phyloP scores from a whole-genome alignment of 1,284 basidiomycete genomes.

The Jaminaea rosea region DNA sequence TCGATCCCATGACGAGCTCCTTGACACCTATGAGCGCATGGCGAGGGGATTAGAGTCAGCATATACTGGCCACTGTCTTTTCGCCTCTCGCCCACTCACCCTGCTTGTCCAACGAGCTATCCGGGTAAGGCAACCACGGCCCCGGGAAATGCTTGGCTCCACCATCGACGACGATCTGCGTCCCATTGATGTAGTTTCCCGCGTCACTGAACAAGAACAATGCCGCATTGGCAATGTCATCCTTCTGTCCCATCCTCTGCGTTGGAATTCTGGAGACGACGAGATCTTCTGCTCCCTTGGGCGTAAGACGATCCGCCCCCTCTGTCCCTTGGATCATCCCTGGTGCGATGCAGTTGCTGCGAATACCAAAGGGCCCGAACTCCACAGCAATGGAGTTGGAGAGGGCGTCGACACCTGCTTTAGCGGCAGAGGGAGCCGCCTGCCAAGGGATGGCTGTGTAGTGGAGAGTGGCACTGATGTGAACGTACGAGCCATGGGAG shows the following conservation, averaged over 20 bases:
- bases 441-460: conserved; percentile 82
- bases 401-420: conserved; percentile 84
- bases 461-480: conserved; percentile 84
- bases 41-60: conserved; percentile 2
- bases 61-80: neutral
- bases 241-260: conserved; percentile 48
- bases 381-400: conserved; percentile 68
- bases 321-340: conserved; percentile 76
- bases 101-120: conserved; percentile 28
- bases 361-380: conserved; percentile 57
- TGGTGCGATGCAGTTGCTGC: conserved; percentile 84
- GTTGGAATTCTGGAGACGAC: conserved; percentile 29
- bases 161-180: conserved; percentile 34
- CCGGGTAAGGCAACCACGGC: conserved; percentile 40
- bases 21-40: no score
- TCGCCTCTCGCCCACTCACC: no score
- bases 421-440: conserved; percentile 85
- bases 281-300: conserved; percentile 48
- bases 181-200: conserved; percentile 68
- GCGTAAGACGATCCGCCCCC: conserved; percentile 65
- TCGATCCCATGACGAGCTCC: conserved; percentile 22
- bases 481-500: conserved; percentile 66
- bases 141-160: conserved; percentile 9
- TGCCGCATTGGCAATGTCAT: conserved; percentile 70
- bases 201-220: conserved; percentile 84